A percentile compares a stretch with the other conserved stretches of the same genome.
phyloP scores from a whole-genome alignment of 768 basidiomycete genomes.

The Mycena capillaripes region DNA sequence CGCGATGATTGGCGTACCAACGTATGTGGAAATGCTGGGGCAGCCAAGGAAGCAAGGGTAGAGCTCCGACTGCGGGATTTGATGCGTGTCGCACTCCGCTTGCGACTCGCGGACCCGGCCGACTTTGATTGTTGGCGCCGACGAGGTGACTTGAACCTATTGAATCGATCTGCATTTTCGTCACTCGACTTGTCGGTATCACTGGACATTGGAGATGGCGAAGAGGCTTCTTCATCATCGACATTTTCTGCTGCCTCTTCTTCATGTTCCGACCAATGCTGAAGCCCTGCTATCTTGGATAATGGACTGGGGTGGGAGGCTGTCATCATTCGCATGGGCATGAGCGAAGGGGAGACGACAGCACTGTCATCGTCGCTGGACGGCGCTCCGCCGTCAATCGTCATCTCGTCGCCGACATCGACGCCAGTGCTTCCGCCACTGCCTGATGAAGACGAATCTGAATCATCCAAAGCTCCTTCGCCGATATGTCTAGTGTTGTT shows the following conservation, averaged over 20 bases:
- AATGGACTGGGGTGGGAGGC: slow-evolving; percentile 74
- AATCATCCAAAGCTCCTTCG: slow-evolving; percentile 84
- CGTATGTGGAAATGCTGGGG: slow-evolving; percentile 46
- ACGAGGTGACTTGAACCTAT: slow-evolving; percentile 49
- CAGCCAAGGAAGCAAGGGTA: slow-evolving; percentile 73
- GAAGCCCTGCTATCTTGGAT: slow-evolving; percentile 68
- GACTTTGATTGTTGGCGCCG: slow-evolving; percentile 49
- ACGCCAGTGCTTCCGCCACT: slow-evolving; percentile 53
- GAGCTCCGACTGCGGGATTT: slow-evolving; percentile 74
- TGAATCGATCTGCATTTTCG: slow-evolving; percentile 41
- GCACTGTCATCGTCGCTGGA: slow-evolving; percentile 56
- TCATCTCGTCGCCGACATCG: slow-evolving; percentile 45
- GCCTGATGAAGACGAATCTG: slow-evolving; percentile 77
- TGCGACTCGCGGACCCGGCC: slow-evolving; percentile 41
- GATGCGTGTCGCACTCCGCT: slow-evolving; percentile 44
- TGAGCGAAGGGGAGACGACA: slow-evolving; percentile 52
- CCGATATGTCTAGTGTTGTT: slow-evolving; percentile 67
- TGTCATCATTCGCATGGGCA: slow-evolving; percentile 41
- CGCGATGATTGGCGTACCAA: slow-evolving; percentile 66
- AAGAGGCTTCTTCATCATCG: slow-evolving; percentile 65
- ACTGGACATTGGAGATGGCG: slow-evolving; percentile 76
- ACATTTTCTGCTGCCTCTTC: slow-evolving; percentile 51
- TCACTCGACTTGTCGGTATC: slow-evolving; percentile 62
- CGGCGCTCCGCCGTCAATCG: slow-evolving; percentile 36
- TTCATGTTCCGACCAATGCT: slow-evolving; percentile 69